These are phyloP conservation scores for Fusarium marasasianum DNA, from an alignment of 2,329 filamentous ascomycete genomes.

Conservation along the genomic window DNA sequence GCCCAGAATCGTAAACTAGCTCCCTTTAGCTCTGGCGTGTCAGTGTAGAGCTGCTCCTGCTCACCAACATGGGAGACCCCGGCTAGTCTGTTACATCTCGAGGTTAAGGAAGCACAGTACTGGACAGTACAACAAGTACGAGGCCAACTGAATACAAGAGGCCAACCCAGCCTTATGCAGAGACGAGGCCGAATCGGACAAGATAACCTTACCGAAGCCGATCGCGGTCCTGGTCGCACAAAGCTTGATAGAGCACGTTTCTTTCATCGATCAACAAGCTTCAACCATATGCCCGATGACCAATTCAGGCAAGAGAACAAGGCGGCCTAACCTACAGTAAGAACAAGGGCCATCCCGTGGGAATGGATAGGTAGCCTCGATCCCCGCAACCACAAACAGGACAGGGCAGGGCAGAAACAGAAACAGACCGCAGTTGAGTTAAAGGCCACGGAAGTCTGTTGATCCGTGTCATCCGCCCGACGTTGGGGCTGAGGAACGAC, in stretches of 20 bases:
- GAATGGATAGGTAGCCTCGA: conserved; percentile 23
- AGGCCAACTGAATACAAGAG: background rate
- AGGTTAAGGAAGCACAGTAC: background rate
- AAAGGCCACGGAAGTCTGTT: background rate
- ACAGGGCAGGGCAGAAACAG: background rate
- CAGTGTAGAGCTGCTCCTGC: background rate
- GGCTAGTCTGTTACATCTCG: conserved; percentile 6
- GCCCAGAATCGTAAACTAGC: conserved; percentile 30
- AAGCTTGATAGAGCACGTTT: background rate
- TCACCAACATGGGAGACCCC: conserved; percentile 4
- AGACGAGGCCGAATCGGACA: conserved; percentile 9
- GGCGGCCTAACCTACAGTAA: conserved; percentile 15
- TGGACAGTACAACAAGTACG: background rate
- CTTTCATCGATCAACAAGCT: background rate
- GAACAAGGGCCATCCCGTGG: conserved; percentile 24
- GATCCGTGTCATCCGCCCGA: conserved; percentile 6
- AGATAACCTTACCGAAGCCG: conserved; percentile 21
- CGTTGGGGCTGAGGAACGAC: background rate
- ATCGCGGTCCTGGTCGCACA: conserved; percentile 2
- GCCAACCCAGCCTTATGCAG: conserved; percentile 13
- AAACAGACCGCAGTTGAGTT: background rate
- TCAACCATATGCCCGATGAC: background rate
- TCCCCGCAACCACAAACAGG: conserved; percentile 19
- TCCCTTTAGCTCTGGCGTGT: conserved; percentile 4
- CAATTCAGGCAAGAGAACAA: conserved; percentile 25